Evolutionary conservation across 2,329 filamentous ascomycete species (phyloP).

Genomic region (Verticillium longisporum): DNA sequence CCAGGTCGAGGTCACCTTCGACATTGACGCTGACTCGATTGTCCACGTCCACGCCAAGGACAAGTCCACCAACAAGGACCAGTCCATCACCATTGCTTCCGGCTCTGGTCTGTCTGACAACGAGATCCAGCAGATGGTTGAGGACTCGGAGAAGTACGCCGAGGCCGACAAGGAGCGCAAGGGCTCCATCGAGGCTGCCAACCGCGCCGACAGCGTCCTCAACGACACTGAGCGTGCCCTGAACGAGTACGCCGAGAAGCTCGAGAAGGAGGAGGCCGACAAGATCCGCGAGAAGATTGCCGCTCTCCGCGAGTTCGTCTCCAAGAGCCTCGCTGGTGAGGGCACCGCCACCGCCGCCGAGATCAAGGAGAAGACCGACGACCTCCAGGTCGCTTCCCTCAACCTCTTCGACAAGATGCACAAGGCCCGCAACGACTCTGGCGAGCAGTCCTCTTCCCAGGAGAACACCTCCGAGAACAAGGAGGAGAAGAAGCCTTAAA

Average conservation of each 20-base stretch:
- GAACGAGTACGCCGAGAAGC: slow-evolving; percentile 90
- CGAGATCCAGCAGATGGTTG: slow-evolving; percentile 96
- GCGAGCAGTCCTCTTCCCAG: slow-evolving; percentile 45
- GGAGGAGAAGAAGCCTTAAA: slow-evolving; percentile 63
- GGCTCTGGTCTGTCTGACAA: slow-evolving; percentile 91
- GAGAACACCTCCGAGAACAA: slow-evolving; percentile 54
- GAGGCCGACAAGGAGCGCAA: slow-evolving; percentile 96
- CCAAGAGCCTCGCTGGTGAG: slow-evolving; percentile 93
- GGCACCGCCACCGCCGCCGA: slow-evolving; percentile 77
- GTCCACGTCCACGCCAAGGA: slow-evolving; percentile 98
- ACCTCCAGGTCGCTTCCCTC: slow-evolving; percentile 91
- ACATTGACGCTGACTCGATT: slow-evolving; percentile 96
- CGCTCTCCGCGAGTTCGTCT: slow-evolving; percentile 78
- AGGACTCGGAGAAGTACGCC: slow-evolving; percentile 95
- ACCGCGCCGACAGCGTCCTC: slow-evolving; percentile 91
- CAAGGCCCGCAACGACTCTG: slow-evolving; percentile 74
- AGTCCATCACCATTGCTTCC: slow-evolving; percentile 97
- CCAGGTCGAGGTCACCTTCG: slow-evolving; percentile 96
- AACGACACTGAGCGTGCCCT: slow-evolving; percentile 98
- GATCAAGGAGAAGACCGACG: slow-evolving; percentile 98
- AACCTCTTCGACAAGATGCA: slow-evolving; percentile 99
- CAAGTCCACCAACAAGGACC: slow-evolving; percentile 99
- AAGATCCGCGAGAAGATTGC: slow-evolving; percentile 91
- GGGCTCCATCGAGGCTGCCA: slow-evolving; percentile 88
- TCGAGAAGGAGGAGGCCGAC: slow-evolving; percentile 94